Conservation (phyloP, 495 filamentous ascomycete species). For the Penicillium longicatenatum region DNA sequence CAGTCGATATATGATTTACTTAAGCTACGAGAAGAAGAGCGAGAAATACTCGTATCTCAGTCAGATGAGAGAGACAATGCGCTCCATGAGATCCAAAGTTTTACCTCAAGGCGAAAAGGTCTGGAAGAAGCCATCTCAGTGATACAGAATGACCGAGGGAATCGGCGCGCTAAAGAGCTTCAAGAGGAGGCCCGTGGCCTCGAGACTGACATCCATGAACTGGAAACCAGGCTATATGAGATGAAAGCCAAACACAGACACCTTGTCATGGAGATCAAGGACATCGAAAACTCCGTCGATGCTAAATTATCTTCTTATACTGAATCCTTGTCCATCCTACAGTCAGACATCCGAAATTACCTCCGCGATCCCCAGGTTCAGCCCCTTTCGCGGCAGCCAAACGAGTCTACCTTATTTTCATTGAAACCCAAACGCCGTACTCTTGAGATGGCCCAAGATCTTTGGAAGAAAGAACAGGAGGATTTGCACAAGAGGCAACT, state of each 20-base stretch:
- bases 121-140: slow-evolving; percentile 48
- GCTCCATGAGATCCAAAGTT: slow-evolving; percentile 60
- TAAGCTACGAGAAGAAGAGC: slow-evolving; percentile 71
- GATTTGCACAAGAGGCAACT: slow-evolving; percentile 57
- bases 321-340: slow-evolving; percentile 54
- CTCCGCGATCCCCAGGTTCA: slow-evolving; percentile 44
- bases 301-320: slow-evolving; percentile 62
- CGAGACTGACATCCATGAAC: slow-evolving; percentile 60
- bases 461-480: slow-evolving; percentile 69
- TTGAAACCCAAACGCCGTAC: slow-evolving; percentile 71
- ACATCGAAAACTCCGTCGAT: slow-evolving; percentile 63
- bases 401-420: slow-evolving; percentile 44
- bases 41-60: slow-evolving; percentile 58
- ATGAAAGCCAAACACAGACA: slow-evolving; percentile 65
- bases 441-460: slow-evolving; percentile 72
- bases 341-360: slow-evolving; percentile 50
- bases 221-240: slow-evolving; percentile 66
- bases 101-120: slow-evolving; percentile 53
- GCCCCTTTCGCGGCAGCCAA: slow-evolving; percentile 38
- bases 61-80: slow-evolving; percentile 58
- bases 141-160: slow-evolving; percentile 42
- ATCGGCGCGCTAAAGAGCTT: slow-evolving; percentile 40
- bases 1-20: slow-evolving; percentile 71
- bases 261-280: slow-evolving; percentile 60
- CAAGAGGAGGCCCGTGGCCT: slow-evolving; percentile 55